Conservation (phyloP, 768 basidiomycete species). For the Mycena belliarum region DNA sequence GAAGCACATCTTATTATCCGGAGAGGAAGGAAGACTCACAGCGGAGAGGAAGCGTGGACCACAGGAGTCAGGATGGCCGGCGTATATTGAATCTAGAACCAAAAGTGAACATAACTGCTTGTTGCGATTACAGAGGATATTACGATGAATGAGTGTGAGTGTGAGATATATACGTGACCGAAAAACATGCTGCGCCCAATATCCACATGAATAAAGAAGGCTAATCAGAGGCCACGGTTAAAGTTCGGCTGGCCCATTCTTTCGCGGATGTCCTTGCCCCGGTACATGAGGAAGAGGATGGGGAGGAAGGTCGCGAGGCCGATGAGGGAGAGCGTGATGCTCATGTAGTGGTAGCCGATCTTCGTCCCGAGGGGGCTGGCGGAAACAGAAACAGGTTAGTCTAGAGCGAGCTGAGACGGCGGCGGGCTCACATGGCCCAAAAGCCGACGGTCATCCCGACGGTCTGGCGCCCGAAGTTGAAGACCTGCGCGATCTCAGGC, state of each 20-base stretch:
- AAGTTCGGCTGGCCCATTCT: constrained; percentile 16
- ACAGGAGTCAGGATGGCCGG: too few relatives aligned
- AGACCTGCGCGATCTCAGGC: constrained; percentile 20
- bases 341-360: constrained; percentile 23
- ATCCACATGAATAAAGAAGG: background rate
- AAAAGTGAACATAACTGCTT: too few relatives aligned
- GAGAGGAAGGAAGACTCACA: too few relatives aligned
- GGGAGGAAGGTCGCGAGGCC: constrained; percentile 18
- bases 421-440: constrained; percentile 16
- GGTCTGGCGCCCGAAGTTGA: constrained; percentile 21
- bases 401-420: background rate
- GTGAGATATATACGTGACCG: too few relatives aligned
- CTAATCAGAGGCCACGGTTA: constrained; percentile 13
- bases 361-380: constrained; percentile 18
- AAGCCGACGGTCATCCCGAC: constrained; percentile 25
- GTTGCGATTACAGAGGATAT: too few relatives aligned
- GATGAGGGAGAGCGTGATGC: constrained; percentile 18
- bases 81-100: too few relatives aligned
- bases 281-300: constrained; percentile 18
- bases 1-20: too few relatives aligned
- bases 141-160: too few relatives aligned
- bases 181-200: background rate
- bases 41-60: too few relatives aligned
- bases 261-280: constrained; percentile 14
- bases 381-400: background rate